phyloP scores from a whole-genome alignment of 2,329 filamentous ascomycete genomes.

The Mycocentrospora acerina region DNA sequence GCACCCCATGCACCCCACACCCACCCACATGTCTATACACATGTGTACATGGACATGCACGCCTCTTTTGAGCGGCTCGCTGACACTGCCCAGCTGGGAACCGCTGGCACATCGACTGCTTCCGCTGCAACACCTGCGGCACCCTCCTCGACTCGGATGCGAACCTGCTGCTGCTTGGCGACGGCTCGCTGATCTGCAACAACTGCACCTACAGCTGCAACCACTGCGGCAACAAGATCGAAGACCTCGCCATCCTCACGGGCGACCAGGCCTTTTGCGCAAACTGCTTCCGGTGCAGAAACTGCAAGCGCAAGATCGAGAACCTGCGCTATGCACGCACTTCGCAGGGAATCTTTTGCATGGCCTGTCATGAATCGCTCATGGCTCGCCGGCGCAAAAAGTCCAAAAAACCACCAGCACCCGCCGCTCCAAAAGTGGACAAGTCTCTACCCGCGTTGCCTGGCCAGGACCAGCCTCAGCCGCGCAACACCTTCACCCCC shows the following conservation, averaged over 20 bases:
- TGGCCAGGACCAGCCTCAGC: constrained; percentile 64
- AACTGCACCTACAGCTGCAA: constrained; percentile 99
- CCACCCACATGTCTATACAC: constrained; percentile 1
- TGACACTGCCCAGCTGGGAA: constrained; percentile 70
- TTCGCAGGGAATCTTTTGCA: constrained; percentile 98
- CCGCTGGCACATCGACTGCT: constrained; percentile 98
- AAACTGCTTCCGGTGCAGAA: constrained; percentile 94
- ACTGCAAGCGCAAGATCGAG: constrained; percentile 98
- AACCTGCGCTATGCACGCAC: constrained; percentile 97
- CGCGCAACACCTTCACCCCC: constrained; percentile 59
- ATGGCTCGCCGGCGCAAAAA: constrained; percentile 92
- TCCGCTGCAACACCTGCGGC: constrained; percentile 93
- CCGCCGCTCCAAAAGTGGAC: constrained; percentile 66
- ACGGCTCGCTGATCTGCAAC: constrained; percentile 97
- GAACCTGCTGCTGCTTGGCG: constrained; percentile 92
- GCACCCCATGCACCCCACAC: constrained; percentile 4
- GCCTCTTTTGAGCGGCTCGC: constrained; percentile 8
- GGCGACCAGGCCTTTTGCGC: constrained; percentile 98
- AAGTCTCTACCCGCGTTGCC: constrained; percentile 92
- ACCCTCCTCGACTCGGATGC: constrained; percentile 97
- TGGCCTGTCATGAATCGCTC: constrained; percentile 95
- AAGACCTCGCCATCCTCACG: constrained; percentile 94
- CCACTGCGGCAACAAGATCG: constrained; percentile 95
- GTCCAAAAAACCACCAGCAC: constrained; percentile 57
- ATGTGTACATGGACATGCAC: too few relatives aligned